These are phyloP conservation scores for Mucor mucedo DNA, from an alignment of 371 early-diverging fungal species.

Conservation along the genomic window DNA sequence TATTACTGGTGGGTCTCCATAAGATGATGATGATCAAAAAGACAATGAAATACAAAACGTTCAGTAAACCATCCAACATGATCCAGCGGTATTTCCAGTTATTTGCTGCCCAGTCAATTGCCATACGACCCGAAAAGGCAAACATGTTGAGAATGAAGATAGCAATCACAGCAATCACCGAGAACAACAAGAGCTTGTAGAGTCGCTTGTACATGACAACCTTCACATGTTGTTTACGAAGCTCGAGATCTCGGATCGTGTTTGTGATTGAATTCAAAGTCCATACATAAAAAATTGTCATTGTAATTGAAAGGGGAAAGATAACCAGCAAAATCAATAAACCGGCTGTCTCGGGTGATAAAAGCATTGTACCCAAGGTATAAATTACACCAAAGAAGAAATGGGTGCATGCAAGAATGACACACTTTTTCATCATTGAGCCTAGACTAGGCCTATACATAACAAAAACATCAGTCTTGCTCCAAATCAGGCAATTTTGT, in stretches of 20 bases:
- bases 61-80: slow-evolving; percentile 88
- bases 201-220: slow-evolving; percentile 88
- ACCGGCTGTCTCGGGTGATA: slow-evolving; percentile 74
- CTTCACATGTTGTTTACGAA: slow-evolving; percentile 87
- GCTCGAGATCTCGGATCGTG: slow-evolving; percentile 51
- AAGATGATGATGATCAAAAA: slow-evolving; percentile 79
- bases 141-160: slow-evolving; percentile 86
- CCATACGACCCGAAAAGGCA: slow-evolving; percentile 64
- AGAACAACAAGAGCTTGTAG: slow-evolving; percentile 79
- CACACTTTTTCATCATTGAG: slow-evolving; percentile 86
- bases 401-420: slow-evolving; percentile 77
- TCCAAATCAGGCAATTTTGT: neutral
- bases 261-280: slow-evolving; percentile 56
- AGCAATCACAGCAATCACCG: slow-evolving; percentile 71
- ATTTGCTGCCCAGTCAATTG: slow-evolving; percentile 72
- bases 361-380: slow-evolving; percentile 79
- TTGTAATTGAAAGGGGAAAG: slow-evolving; percentile 86
- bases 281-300: slow-evolving; percentile 96
- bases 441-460: slow-evolving; percentile 83
- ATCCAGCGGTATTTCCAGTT: slow-evolving; percentile 93
- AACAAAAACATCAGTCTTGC: too few relatives aligned
- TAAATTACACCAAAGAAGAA: slow-evolving; percentile 91
- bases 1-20: slow-evolving; percentile 94
- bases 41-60: slow-evolving; percentile 81
- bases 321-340: slow-evolving; percentile 79